Evolutionary conservation across 75 land plant species (phyloP), one percentile per base, ranked within the genome.

Genomic region (Pinus albicaulis): DNA sequence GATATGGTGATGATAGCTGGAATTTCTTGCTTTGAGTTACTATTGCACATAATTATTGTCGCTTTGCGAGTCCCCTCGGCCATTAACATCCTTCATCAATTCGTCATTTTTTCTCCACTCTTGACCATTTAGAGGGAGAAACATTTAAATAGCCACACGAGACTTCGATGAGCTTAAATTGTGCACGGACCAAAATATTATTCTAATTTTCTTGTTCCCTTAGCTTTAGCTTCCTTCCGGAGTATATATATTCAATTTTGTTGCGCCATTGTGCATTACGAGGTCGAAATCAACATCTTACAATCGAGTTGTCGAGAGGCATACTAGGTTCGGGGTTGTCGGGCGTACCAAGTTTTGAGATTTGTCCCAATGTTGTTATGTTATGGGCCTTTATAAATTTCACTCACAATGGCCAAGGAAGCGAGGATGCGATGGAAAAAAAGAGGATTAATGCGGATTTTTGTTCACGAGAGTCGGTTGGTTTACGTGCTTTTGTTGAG

Each of bases 51-150:
- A 68, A 68, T 68, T 68, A 68, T 68, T 68, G 71, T n/a, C 34
- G 22, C 8, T 8, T 8, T 44, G 7, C 48, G 48, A 44, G 48
- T 44, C 48, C 48, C 48, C 48, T 7, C 48, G 8, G 48, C 52
- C 23, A 38, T 68, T 68, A 52, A 68, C 71, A 68, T 48, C 71
- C 71, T 68, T 23, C 71, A 36, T 22, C 41, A 52, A 68, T 38
- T 68, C 71, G n/a, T 41, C 71, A 2, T 19, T 38, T 68, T 68
- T 68, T 68, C 23, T 68, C 44, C 71, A 68, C 41, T 68, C 38
- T 34, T 68, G 52, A 10, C 8, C 8, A 36, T 7, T 19, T n/a
- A n/a, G n/a, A n/a, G 52, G 8, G 44, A 23, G 3, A 38, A 38
- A 38, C 48, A 7, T 8, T 19, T 7, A 22, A 28, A 62, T 19